Conservation (phyloP, 2,329 filamentous ascomycete genomes). For the Epichloe glyceriae region DNA sequence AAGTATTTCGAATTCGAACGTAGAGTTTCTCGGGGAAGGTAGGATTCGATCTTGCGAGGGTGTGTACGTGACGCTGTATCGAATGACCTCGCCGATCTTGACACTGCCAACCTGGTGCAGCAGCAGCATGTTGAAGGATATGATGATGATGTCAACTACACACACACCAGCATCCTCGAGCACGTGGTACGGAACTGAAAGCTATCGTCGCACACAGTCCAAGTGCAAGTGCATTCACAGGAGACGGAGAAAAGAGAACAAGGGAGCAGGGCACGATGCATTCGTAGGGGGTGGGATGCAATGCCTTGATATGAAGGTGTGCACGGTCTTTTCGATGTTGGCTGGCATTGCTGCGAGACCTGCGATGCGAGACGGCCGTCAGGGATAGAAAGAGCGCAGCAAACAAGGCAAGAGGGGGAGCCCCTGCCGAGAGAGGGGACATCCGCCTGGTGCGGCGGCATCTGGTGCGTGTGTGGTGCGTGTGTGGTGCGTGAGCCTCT, state of each 20-base stretch:
- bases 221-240: neutral
- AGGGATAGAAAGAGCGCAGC: too few relatives aligned
- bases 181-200: neutral
- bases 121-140: constrained; percentile 56
- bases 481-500: too few relatives aligned
- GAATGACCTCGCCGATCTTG: constrained; percentile 86
- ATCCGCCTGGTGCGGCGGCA: too few relatives aligned
- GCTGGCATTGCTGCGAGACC: neutral
- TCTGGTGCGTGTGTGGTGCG: too few relatives aligned
- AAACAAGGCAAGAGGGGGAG: too few relatives aligned
- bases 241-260: neutral
- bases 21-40: constrained; percentile 66
- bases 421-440: too few relatives aligned
- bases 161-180: neutral
- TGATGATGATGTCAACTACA: neutral
- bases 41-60: constrained; percentile 81
- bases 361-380: neutral
- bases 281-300: neutral
- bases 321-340: neutral
- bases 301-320: neutral
- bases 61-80: constrained; percentile 86
- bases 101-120: constrained; percentile 83
- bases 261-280: neutral
- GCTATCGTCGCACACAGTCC: too few relatives aligned
- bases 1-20: constrained; percentile 85